These are phyloP conservation scores for Saccharomyces pastorianus DNA, from an alignment of 1,139 yeast genomes.

Conservation along the genomic window DNA sequence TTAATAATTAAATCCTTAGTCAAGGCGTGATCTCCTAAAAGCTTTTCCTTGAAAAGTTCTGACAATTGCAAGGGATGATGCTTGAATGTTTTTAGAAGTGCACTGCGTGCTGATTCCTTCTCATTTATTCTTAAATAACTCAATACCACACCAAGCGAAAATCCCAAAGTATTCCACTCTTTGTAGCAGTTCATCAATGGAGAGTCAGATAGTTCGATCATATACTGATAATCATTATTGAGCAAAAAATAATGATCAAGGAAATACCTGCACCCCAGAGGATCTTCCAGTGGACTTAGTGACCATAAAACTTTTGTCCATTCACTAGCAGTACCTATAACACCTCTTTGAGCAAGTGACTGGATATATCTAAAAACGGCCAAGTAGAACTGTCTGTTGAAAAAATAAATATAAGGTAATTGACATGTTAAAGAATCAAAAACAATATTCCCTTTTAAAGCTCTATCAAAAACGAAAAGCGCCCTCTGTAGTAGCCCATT, in stretches of 20 bases:
- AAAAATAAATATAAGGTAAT: slow-evolving; percentile 65
- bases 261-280: slow-evolving; percentile 73
- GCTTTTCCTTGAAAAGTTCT: slow-evolving; percentile 19
- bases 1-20: slow-evolving; percentile 11
- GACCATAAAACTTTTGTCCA: slow-evolving; percentile 65
- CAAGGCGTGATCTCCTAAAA: slow-evolving; percentile 18
- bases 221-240: slow-evolving; percentile 56
- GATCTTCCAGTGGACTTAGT: slow-evolving; percentile 72
- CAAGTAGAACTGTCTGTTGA: slow-evolving; percentile 71
- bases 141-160: slow-evolving; percentile 58
- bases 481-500: slow-evolving; percentile 70
- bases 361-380: slow-evolving; percentile 66
- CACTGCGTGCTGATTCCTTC: slow-evolving; percentile 38
- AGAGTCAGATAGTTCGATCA: slow-evolving; percentile 48
- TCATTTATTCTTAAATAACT: slow-evolving; percentile 45
- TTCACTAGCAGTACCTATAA: slow-evolving; percentile 65
- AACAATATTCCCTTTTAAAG: slow-evolving; percentile 41
- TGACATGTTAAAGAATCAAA: slow-evolving; percentile 55
- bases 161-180: slow-evolving; percentile 68
- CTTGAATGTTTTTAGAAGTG: slow-evolving; percentile 44
- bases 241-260: slow-evolving; percentile 71
- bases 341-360: slow-evolving; percentile 68
- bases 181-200: slow-evolving; percentile 48
- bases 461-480: slow-evolving; percentile 70
- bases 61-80: slow-evolving; percentile 47